Percentiles rank a stretch among this genome's conserved stretches.
Conservation (phyloP, 2,329 filamentous ascomycete genomes). For the Talaromyces sp. region DNA sequence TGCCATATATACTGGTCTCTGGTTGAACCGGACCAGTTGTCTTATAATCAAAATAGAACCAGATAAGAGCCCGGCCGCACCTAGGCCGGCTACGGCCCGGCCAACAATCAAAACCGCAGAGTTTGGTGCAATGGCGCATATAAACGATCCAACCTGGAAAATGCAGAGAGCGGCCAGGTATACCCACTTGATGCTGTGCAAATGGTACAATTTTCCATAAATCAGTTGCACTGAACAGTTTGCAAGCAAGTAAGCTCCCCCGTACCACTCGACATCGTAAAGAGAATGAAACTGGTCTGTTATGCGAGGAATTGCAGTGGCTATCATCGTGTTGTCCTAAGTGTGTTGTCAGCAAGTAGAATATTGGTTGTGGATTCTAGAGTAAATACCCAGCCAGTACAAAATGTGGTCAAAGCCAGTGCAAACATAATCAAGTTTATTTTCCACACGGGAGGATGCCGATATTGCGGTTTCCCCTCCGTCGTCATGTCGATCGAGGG, state of each 20-base stretch:
- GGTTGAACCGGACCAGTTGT: constrained; percentile 23
- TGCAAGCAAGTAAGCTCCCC: constrained; percentile 32
- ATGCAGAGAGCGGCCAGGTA: constrained; percentile 27
- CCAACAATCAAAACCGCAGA: constrained; percentile 28
- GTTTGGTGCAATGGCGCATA: constrained; percentile 26
- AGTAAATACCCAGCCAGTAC: not conserved
- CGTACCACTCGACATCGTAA: constrained; percentile 41
- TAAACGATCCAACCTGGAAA: constrained; percentile 31
- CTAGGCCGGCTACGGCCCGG: constrained; percentile 29
- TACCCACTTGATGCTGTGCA: constrained; percentile 30
- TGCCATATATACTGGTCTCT: constrained; percentile 27
- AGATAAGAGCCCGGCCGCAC: constrained; percentile 21
- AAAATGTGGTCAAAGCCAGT: not conserved
- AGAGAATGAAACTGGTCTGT: constrained; percentile 37
- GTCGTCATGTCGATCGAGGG: not conserved
- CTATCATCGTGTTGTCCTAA: constrained; percentile 28
- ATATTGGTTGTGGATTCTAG: not conserved
- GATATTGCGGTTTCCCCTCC: not conserved
- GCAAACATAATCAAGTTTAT: not conserved
- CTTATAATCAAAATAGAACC: constrained; percentile 23
- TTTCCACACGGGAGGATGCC: not conserved
- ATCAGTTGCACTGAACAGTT: constrained; percentile 30
- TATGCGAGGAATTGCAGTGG: constrained; percentile 36
- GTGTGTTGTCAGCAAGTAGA: not conserved
- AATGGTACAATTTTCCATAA: constrained; percentile 30